Conservation (phyloP, 2,329 filamentous ascomycete species). For the Cladobotryum protrusum region DNA sequence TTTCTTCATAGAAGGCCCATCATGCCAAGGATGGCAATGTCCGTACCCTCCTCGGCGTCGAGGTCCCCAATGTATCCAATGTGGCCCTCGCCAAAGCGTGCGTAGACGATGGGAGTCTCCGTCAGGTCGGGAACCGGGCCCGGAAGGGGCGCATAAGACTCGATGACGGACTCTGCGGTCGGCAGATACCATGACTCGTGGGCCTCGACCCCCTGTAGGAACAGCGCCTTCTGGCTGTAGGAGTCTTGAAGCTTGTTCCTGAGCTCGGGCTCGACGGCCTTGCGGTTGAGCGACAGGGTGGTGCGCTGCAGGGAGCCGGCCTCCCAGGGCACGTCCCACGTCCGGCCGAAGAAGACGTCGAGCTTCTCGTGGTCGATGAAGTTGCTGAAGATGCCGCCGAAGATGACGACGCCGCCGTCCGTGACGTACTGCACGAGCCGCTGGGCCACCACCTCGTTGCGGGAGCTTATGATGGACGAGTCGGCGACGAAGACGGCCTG, state of each 20-base stretch:
- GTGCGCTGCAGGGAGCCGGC: constrained; percentile 17
- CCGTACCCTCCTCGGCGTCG: constrained; percentile 19
- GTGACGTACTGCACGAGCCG: constrained; percentile 7
- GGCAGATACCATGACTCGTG: constrained; percentile 20
- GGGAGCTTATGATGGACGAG: constrained; percentile 1
- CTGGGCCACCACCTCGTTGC: constrained; percentile 4
- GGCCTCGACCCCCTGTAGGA: constrained; percentile 17
- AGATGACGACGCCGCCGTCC: constrained; percentile 6
- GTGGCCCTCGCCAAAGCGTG: constrained; percentile 21
- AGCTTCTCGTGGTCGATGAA: neutral
- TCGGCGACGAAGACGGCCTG: constrained; percentile 7
- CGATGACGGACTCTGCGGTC: constrained; percentile 2
- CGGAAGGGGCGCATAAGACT: constrained; percentile 6
- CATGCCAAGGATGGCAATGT: constrained; percentile 23
- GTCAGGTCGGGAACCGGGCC: neutral
- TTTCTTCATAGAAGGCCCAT: constrained; percentile 15
- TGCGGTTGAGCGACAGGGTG: constrained; percentile 17
- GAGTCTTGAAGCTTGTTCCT: constrained; percentile 12
- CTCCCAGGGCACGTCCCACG: constrained; percentile 18
- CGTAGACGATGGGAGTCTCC: constrained; percentile 20
- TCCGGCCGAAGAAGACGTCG: constrained; percentile 1
- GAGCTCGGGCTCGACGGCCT: constrained; percentile 10
- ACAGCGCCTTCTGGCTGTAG: constrained; percentile 24
- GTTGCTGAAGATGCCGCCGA: constrained; percentile 3
- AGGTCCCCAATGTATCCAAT: constrained; percentile 27